A percentile compares a stretch with the other conserved stretches of the same genome.
Conservation (phyloP, 148 eudicot species). For the Rhododendron williamsianum region DNA sequence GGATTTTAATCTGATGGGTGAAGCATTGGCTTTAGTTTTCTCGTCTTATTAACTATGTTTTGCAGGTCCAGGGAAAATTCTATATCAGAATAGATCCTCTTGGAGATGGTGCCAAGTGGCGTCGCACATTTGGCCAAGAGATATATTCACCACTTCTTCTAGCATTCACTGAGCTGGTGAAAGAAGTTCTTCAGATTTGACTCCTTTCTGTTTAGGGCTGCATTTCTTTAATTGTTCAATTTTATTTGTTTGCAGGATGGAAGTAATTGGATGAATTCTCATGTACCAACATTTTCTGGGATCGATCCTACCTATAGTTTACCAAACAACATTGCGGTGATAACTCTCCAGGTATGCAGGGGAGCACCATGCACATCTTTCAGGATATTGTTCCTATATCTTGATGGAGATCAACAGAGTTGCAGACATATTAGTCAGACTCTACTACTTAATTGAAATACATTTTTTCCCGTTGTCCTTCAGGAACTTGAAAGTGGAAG, state of each 20-base stretch:
- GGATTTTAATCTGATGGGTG: background rate
- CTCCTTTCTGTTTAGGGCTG: background rate
- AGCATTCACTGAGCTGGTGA: slow-evolving; percentile 85
- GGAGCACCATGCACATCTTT: background rate
- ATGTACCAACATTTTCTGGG: slow-evolving; percentile 56
- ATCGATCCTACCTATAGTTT: slow-evolving; percentile 70
- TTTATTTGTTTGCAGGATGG: slow-evolving; percentile 45
- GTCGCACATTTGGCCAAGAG: slow-evolving; percentile 89
- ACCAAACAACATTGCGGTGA: slow-evolving; percentile 69
- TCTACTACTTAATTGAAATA: background rate
- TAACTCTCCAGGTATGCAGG: slow-evolving; percentile 75
- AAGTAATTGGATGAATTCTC: slow-evolving; percentile 61
- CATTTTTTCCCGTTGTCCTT: background rate
- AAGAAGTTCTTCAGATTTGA: slow-evolving; percentile 1
- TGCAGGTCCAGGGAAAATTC: slow-evolving; percentile 80
- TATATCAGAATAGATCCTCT: slow-evolving; percentile 71
- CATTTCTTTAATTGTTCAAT: background rate
- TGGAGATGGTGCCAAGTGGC: slow-evolving; percentile 97
- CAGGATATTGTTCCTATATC: background rate
- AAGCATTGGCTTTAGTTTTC: background rate
- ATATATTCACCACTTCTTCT: slow-evolving; percentile 87
- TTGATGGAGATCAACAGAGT: background rate
- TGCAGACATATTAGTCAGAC: background rate
- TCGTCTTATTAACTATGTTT: slow-evolving; percentile 3
- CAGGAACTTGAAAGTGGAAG: slow-evolving; percentile 80